Base-by-base conservation (phyloP, 1,139 yeast genomes). In the Yamadazyma siamensis region DNA sequence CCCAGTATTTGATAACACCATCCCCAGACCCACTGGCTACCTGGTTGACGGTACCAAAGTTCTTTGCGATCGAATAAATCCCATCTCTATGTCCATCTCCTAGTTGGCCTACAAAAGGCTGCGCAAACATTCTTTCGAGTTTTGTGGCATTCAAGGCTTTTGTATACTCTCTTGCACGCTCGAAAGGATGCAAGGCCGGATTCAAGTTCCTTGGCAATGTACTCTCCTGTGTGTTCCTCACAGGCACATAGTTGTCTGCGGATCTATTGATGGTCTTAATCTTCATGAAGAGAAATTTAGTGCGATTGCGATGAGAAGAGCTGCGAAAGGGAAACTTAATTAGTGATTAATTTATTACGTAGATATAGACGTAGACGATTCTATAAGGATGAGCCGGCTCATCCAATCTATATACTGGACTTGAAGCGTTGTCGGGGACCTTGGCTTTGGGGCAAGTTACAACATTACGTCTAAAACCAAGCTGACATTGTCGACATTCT, bases 51-150 rank as follows among this genome's bases (percentile, higher is more conserved):
- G 75, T 66, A 31, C 73, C 61, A 49, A 79, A 79, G 57, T 89
- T 84, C 54, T 82, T 83, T 9, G 96, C 95, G 31, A 94, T 74
- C 18, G 80, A 68, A 56, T 91, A 91, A n/a, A 94, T 87, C 31
- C 97, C 97, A 54, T 94, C 98, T 35, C 94, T 66, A 51, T 94
- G 98, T 9, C 98, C 98, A 44, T 79, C 75, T 3, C 99, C 98
- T 21, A 94, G 63, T 54, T 94, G 97, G 1, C 96, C 96, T 13
- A 94, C 71, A 57, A 94, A 91, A 5, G 99, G 99, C 52, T 89
- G 89, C 0, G 99, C 98, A 72, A 94, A 91, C 86, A 91, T 83
- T 45, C 96, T 71, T 52, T 89, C 97, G 61, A 94, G 60, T 56
- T 94, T 94, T 12, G 97, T 89, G 15, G 98, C 97, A 36, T 88